Base-by-base conservation (phyloP, 1,284 basidiomycete species). In the Kwoniella shivajii region DNA sequence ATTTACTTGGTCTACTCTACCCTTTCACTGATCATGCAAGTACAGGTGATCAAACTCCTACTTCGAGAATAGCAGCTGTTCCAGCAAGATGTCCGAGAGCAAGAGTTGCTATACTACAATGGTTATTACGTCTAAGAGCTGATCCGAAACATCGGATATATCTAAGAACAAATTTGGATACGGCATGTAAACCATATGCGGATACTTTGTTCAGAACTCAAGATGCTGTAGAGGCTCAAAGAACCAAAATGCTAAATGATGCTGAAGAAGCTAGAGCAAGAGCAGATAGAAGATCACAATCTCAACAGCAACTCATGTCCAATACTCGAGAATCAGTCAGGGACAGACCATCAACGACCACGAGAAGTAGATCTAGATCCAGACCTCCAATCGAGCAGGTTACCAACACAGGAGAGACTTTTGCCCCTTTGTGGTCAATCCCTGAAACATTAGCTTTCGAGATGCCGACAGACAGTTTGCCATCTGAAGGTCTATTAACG, bases 111-210 rank as follows among this genome's bases (percentile, higher is more conserved):
- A 84, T 89, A 2, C 80, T 99, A 9, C 91, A 95, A 70, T 96
- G 94, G 82, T 74, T 96, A 57, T 85, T 94, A 79, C 87, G 92
- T 11, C 80, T 99, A 22, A 84, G 96, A 47, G 92, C 91, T 1
- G 94, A 97, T 72, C 85, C 90, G 3, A 89, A 93, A 67, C 96
- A 99, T 73, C 84, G 88, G 14, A 76, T 99, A 37, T 96, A 89
- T 74, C 87, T 90, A 59, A 70, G 78, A 18, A 69, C 71, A 26
- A 77, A 82, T 43, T 76, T 83, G 31, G 78, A 81, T 31, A 68
- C 70, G 20, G 66, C 68, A 18, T 65, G 73, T 18, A 57, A 63
- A 26, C 72, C 74, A 6, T 69, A 72, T 65, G 80, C 81, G 1
- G 67, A 68, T 29, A 71, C 74, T 1, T 68, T 82, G 6, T 70